These are phyloP conservation scores for Heimioporus sp. DNA, from an alignment of 768 basidiomycete genomes.

Conservation along the genomic window DNA sequence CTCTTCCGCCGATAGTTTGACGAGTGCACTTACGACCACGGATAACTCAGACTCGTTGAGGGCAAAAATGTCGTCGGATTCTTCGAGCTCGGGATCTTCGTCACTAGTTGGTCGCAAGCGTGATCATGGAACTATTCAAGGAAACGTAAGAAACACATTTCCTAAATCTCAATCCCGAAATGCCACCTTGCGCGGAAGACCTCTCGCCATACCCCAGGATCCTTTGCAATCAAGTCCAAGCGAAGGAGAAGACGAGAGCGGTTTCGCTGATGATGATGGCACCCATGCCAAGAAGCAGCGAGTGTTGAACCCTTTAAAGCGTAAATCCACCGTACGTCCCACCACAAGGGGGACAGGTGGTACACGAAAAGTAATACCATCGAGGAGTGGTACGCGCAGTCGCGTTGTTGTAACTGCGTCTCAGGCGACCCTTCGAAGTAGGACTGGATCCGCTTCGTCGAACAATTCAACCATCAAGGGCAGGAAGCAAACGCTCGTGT, in stretches of 20 bases:
- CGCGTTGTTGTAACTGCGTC: slow-evolving; percentile 9
- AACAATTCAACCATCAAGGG: slow-evolving; percentile 9
- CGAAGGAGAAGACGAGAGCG: slow-evolving; percentile 20
- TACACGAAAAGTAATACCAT: slow-evolving; percentile 14
- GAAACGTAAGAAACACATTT: not conserved
- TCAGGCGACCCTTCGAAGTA: slow-evolving; percentile 8
- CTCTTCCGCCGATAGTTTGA: slow-evolving; percentile 27
- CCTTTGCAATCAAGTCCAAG: slow-evolving; percentile 19
- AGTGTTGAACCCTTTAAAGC: slow-evolving; percentile 24
- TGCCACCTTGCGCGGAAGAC: slow-evolving; percentile 29
- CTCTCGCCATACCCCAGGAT: slow-evolving; percentile 7
- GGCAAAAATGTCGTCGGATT: slow-evolving; percentile 43
- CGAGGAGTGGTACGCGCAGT: slow-evolving; percentile 8
- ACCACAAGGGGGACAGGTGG: slow-evolving; percentile 8
- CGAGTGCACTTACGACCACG: slow-evolving; percentile 37
- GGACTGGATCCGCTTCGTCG: slow-evolving; percentile 9
- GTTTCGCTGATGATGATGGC: slow-evolving; percentile 6
- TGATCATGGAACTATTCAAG: slow-evolving; percentile 16
- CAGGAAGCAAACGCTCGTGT: slow-evolving; percentile 7
- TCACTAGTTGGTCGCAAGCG: slow-evolving; percentile 44
- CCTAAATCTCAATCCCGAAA: slow-evolving; percentile 13
- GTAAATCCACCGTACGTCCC: slow-evolving; percentile 27
- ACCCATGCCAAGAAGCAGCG: slow-evolving; percentile 24
- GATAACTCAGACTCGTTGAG: slow-evolving; percentile 38
- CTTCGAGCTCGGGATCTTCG: slow-evolving; percentile 36